Conservation (phyloP, 208 protist genomes). For the Phytomonas sp. region DNA sequence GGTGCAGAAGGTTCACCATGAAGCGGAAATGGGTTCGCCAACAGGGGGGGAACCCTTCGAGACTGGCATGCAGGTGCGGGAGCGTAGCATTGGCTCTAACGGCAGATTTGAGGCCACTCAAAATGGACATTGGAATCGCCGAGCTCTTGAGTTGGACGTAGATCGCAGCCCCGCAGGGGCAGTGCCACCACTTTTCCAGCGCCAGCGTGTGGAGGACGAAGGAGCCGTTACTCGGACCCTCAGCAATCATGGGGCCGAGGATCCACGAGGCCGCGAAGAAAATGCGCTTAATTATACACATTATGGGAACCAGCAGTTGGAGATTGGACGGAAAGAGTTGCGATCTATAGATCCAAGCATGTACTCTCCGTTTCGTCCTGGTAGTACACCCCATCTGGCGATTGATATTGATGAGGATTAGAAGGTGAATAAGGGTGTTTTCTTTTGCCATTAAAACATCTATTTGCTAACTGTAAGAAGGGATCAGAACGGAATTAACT, state of each 20-base stretch:
- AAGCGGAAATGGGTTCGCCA: not conserved
- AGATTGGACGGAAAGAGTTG: not conserved
- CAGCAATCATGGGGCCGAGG: not conserved
- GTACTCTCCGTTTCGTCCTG: constrained; percentile 26
- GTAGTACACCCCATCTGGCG: constrained; percentile 16
- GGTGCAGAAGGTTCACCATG: constrained; percentile 7
- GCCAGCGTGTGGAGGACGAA: not conserved
- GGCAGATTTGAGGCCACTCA: not conserved
- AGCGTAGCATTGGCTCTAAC: not conserved
- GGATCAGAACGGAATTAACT: not conserved
- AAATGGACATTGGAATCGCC: not conserved
- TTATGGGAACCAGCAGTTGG: not conserved
- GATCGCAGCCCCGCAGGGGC: not conserved
- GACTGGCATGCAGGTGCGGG: not conserved
- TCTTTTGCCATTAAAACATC: not conserved
- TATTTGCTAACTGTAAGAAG: not conserved
- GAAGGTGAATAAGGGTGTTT: not conserved
- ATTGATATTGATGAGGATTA: constrained; percentile 24
- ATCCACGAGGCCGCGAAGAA: not conserved
- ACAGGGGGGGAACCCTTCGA: not conserved
- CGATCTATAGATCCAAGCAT: not conserved
- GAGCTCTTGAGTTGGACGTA: not conserved
- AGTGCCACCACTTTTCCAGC: not conserved
- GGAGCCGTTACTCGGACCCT: not conserved
- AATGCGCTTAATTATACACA: not conserved